Conservation (phyloP, 306 rosid species). For the Cicer judaicum region DNA sequence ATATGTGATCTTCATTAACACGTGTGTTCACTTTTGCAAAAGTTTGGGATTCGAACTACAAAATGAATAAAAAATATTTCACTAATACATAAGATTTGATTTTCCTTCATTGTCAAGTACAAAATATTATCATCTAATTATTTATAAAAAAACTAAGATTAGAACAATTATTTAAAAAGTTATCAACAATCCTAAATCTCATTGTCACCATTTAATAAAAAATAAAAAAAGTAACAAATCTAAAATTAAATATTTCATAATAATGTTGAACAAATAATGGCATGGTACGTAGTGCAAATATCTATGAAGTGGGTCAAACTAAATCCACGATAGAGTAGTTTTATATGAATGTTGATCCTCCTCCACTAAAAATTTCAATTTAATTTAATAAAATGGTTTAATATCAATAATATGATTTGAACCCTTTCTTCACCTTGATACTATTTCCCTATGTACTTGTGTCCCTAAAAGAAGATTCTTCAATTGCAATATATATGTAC, state of each 20-base stretch:
- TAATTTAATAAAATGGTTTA: conserved; percentile 6
- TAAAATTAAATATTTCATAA: neutral
- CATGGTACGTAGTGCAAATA: neutral
- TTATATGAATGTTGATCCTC: conserved; percentile 34
- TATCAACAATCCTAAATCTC: neutral
- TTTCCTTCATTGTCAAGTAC: neutral
- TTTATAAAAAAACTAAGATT: neutral
- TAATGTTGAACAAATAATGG: conserved; percentile 24
- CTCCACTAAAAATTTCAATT: conserved; percentile 3
- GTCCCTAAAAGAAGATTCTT: conserved; percentile 40
- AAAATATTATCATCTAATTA: conserved; percentile 23
- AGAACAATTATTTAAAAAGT: neutral
- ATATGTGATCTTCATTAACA: conserved; percentile 32
- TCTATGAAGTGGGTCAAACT: conserved; percentile 11
- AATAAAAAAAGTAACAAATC: neutral
- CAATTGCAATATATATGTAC: conserved; percentile 24
- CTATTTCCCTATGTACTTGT: conserved; percentile 39
- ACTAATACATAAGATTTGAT: neutral
- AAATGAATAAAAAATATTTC: neutral
- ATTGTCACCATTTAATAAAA: neutral
- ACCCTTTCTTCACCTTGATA: conserved; percentile 22
- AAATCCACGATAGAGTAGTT: conserved; percentile 1
- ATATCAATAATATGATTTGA: conserved; percentile 28
- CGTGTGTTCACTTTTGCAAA: conserved; percentile 27
- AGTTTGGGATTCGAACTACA: conserved; percentile 14